phyloP scores from a whole-genome alignment of 305 asterid genomes.

The Fraxinus angustifolia region DNA sequence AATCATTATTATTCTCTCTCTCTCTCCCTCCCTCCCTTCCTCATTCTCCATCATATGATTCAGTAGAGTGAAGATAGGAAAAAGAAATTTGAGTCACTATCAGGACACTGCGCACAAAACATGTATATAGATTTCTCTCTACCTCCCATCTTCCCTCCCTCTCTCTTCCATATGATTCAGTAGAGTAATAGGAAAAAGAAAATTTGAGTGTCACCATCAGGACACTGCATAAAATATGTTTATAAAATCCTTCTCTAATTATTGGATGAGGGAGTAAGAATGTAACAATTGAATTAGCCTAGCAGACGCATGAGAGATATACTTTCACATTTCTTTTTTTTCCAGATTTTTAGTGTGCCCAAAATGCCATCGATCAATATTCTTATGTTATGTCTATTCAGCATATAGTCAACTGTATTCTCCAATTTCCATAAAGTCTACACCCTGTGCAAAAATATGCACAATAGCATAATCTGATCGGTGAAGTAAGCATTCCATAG shows the following conservation, averaged over 20 bases:
- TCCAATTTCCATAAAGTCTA: background rate
- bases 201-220: background rate
- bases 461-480: background rate
- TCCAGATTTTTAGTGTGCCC: background rate
- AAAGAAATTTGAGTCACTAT: background rate
- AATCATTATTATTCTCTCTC: background rate
- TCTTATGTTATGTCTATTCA: background rate
- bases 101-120: background rate
- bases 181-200: background rate
- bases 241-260: background rate
- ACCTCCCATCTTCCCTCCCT: background rate
- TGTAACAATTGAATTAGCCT: conserved; percentile 12
- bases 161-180: background rate
- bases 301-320: background rate
- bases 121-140: background rate
- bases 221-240: background rate
- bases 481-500: background rate
- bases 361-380: background rate
- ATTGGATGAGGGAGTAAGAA: background rate
- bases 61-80: background rate
- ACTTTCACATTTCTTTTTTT: background rate
- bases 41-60: background rate
- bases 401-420: background rate
- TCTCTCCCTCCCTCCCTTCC: background rate
- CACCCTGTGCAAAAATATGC: background rate